phyloP scores from a whole-genome alignment of 2,329 filamentous ascomycete species.

The Aschersonia sp. region DNA sequence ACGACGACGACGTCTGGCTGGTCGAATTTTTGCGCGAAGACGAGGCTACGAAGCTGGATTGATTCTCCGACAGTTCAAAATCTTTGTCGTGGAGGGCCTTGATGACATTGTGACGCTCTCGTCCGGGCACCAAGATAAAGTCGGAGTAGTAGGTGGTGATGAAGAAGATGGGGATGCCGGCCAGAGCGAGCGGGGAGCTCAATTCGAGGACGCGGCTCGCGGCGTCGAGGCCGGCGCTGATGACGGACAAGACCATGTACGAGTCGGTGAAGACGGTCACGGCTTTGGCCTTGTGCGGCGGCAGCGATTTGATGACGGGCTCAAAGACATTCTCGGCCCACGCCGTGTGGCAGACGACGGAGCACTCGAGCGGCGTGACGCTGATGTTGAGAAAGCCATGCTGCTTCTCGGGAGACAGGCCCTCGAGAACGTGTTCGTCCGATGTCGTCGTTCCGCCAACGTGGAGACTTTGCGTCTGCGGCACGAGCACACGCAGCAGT shows the following conservation, averaged over 20 bases:
- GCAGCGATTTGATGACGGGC: conserved; percentile 51
- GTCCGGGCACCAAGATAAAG: conserved; percentile 80
- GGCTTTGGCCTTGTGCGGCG: conserved; percentile 31
- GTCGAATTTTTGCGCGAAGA: conserved; percentile 17
- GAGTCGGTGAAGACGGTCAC: conserved; percentile 70
- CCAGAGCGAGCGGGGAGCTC: conserved; percentile 78
- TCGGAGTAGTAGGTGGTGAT: conserved; percentile 97
- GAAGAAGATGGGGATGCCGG: conserved; percentile 94
- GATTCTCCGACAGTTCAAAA: conserved; percentile 67
- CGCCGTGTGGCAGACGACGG: conserved; percentile 69
- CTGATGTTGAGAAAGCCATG: conserved; percentile 89
- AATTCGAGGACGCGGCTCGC: conserved; percentile 84
- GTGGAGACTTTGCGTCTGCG: conserved; percentile 33
- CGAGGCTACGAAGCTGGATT: conserved; percentile 47
- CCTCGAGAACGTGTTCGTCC: conserved; percentile 20
- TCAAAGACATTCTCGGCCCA: conserved; percentile 63
- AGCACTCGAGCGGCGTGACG: conserved; percentile 83
- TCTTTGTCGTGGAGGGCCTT: conserved; percentile 63
- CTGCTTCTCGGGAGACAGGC: conserved; percentile 34
- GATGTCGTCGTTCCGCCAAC: conserved; percentile 8
- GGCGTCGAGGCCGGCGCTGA: conserved; percentile 78
- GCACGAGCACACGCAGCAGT: conserved; percentile 72
- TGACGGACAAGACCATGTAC: conserved; percentile 80
- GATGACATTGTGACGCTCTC: conserved; percentile 59
- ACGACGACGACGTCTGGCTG: conserved; percentile 1